Base-by-base conservation (phyloP, 805 yeast species). In the Metschnikowia kofuensis region DNA sequence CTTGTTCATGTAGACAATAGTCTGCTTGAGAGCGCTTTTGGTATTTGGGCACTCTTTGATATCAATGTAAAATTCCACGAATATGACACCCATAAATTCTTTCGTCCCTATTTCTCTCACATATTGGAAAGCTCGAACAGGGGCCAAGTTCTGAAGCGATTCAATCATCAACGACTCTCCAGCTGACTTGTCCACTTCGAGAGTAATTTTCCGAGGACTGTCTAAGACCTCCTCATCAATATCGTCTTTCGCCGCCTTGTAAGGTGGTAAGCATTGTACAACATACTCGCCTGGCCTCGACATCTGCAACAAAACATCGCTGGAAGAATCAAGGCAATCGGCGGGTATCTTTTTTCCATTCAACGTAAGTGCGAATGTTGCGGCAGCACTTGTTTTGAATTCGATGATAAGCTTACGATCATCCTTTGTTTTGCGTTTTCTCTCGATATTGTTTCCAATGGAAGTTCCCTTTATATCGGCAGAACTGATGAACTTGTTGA, bases 71-170 rank as follows among this genome's bases (percentile, higher is more conserved):
- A 59, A 69, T 48, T 80, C 82, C 31, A 77, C 77, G 66, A 84
- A 84, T 2, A 80, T 85, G 26, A 81, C 60, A 0, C 89, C 89
- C 50, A 72, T 67, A 1, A 83, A 74, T n/a, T 72, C 74, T 41
- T 74, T 75, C 2, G 82, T 68, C 6, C 76, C 70, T 38, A 72
- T 70, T 51, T 80, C 83, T 12, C 73, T 62, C 13, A 82, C 55
- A 15, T 80, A 55, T 36, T 73, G 70, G 36, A 82, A 67, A 0
- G 69, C 64, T 21, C 63, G 60, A 1, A 83, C 54, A 12, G 64
- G 62, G 1, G 78, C 79, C 47, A 75, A 68, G 2, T 69, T 66
- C 21, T 56, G 59, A 10, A 84, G 61, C 9, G 69, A 65, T 15
- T 75, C 77, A 3, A 62, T 49, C 8, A 84, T 55, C 26, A 71